phyloP scores from a whole-genome alignment of 805 yeast genomes.

The Suhomyces emberorum region DNA sequence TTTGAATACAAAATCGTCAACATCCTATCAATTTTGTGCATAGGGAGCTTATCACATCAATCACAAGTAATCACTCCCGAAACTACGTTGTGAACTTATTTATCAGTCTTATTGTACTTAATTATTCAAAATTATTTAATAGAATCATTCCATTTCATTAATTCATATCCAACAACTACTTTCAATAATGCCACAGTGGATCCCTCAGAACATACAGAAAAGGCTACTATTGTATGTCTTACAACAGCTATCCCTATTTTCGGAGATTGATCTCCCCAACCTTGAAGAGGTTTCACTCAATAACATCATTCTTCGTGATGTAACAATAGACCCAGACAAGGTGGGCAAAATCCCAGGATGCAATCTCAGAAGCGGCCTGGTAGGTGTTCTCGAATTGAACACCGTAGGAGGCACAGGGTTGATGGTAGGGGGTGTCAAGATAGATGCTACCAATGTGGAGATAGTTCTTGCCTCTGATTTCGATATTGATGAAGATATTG shows the following conservation, averaged over 20 bases:
- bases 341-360: slow-evolving; percentile 62
- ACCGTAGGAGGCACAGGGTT: slow-evolving; percentile 44
- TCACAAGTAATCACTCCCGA: too few species aligned
- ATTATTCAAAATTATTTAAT: too few species aligned
- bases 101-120: too few species aligned
- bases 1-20: too few species aligned
- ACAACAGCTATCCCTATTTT: slow-evolving; percentile 76
- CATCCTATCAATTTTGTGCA: too few species aligned
- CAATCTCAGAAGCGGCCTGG: slow-evolving; percentile 56
- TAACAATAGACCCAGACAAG: slow-evolving; percentile 70
- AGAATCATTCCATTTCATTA: too few species aligned
- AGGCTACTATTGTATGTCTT: slow-evolving; percentile 75
- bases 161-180: background rate
- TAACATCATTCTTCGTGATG: slow-evolving; percentile 51
- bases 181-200: slow-evolving; percentile 48
- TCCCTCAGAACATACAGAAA: slow-evolving; percentile 83
- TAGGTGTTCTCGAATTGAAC: slow-evolving; percentile 53
- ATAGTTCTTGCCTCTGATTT: slow-evolving; percentile 37
- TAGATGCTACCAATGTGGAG: slow-evolving; percentile 56
- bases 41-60: too few species aligned
- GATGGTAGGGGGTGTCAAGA: slow-evolving; percentile 70
- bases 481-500: slow-evolving; percentile 25
- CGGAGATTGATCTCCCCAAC: slow-evolving; percentile 77
- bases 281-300: slow-evolving; percentile 70
- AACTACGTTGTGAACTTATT: too few species aligned